Evolutionary conservation across 306 rosid genomes (phyloP).

Genomic region (Vicia sativa): DNA sequence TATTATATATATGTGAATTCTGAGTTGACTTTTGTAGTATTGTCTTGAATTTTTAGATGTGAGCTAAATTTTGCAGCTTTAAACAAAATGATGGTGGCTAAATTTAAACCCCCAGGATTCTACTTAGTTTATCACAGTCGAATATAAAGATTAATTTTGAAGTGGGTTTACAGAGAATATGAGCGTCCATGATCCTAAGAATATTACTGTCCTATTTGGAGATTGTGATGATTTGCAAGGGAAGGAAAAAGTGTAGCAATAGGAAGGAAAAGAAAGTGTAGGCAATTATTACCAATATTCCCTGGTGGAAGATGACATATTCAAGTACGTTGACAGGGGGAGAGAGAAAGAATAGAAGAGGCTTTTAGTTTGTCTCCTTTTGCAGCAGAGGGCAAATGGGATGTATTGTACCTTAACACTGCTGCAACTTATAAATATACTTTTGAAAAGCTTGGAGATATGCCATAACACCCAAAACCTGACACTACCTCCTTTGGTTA

Average conservation of each 20-base stretch:
- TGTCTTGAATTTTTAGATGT: neutral
- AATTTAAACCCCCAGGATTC: slow-evolving; percentile 6
- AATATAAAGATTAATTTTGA: slow-evolving; percentile 11
- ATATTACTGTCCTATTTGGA: neutral
- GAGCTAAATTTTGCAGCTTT: neutral
- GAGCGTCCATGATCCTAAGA: slow-evolving; percentile 12
- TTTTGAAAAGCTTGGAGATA: slow-evolving; percentile 92
- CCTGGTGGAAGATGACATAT: slow-evolving; percentile 81
- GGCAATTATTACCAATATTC: slow-evolving; percentile 72
- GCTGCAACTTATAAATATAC: slow-evolving; percentile 78
- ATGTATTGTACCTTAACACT: slow-evolving; percentile 78
- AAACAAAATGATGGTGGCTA: slow-evolving; percentile 15
- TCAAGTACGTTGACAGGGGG: slow-evolving; percentile 55
- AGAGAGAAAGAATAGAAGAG: slow-evolving; percentile 59
- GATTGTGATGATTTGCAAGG: slow-evolving; percentile 42
- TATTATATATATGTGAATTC: slow-evolving; percentile 14
- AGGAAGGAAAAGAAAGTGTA: slow-evolving; percentile 57
- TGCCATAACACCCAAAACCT: slow-evolving; percentile 66
- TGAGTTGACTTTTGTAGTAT: neutral
- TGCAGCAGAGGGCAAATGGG: slow-evolving; percentile 76
- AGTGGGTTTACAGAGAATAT: slow-evolving; percentile 18
- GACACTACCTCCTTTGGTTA: slow-evolving; percentile 67
- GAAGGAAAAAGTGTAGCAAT: slow-evolving; percentile 49
- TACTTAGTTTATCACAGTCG: neutral
- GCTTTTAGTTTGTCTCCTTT: slow-evolving; percentile 80